Base-by-base conservation (phyloP, 495 filamentous ascomycete species). In the Aspergillus carlsbadensis region DNA sequence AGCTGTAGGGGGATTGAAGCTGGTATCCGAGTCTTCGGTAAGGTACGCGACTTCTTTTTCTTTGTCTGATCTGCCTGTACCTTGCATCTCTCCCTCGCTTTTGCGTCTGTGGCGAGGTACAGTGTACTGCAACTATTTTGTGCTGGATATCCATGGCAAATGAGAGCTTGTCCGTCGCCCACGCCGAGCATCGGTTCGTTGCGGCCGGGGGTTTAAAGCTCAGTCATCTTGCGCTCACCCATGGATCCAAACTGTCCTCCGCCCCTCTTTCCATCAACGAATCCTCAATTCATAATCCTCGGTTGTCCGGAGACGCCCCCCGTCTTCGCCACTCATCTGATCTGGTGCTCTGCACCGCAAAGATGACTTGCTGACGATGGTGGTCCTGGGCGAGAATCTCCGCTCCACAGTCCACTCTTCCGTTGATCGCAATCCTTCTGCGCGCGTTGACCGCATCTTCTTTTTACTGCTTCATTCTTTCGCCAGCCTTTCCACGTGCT, bases 151-250 rank as follows among this genome's bases (percentile, higher is more conserved):
- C 2, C 33, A 50, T 50, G 54, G 52, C 59, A 62, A 62, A 65
- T 65, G 59, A 65, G 48, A 52, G 57, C 39, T 14, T 31, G 41
- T 29, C 51, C 54, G 57, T 44, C 47, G 40, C 40, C 48, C 63
- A 65, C 57, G 56, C 57, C 54, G 26, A 65, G 63, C 56, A 43
- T 35, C 37, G 41, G 39, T 57, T 57, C 54, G 46, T 43, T 29
- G 26, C 26, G 26, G 26, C 26, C 26, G 26, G 26, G n/a, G 26
- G 26, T 29, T 29, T 4, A 8, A 29, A 29, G 26, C 26, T 29
- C 51, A 40, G 52, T 49, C 47, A 45, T 36, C 42, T 46, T 24
- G 45, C 26, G 45, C 14, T 24, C 49, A n/a, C n/a, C 26, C 49
- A 11, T 22, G n/a, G 49, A 52, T 20, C 34, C 46, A 33, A 49